A percentile compares a stretch with the other conserved stretches of the same genome.
phyloP scores from a whole-genome alignment of 768 basidiomycete species.

The Mycena latifolia region DNA sequence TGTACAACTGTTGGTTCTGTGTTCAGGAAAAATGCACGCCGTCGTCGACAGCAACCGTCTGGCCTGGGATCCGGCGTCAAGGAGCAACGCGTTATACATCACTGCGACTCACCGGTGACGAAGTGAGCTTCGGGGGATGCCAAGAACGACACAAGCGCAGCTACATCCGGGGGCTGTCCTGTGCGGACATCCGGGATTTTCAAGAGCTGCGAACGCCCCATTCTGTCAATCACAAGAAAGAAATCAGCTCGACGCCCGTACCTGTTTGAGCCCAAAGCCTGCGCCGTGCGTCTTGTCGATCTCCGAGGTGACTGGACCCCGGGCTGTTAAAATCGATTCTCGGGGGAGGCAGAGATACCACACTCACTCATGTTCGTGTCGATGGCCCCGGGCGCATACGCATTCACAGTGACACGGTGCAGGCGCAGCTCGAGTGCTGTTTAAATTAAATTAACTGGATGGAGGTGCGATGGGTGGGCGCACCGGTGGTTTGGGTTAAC shows the following conservation, averaged over 20 bases:
- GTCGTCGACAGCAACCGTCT: slow-evolving; percentile 24
- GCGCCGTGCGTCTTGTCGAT: slow-evolving; percentile 12
- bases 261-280: slow-evolving; percentile 12
- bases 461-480: neutral
- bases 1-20: neutral
- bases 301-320: neutral
- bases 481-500: slow-evolving; percentile 55
- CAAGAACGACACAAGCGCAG: slow-evolving; percentile 40
- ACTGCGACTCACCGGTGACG: slow-evolving; percentile 38
- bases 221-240: neutral
- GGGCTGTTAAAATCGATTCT: no score
- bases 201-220: neutral
- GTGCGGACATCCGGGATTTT: slow-evolving; percentile 18
- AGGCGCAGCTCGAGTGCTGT: slow-evolving; percentile 47
- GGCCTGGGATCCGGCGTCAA: slow-evolving; percentile 3
- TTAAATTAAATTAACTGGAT: neutral
- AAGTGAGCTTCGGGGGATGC: slow-evolving; percentile 42
- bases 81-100: neutral
- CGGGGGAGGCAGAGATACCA: no score
- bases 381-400: slow-evolving; percentile 53
- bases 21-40: slow-evolving; percentile 6
- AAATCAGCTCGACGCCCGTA: neutral
- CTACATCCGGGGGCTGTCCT: slow-evolving; percentile 36
- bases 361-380: slow-evolving; percentile 46
- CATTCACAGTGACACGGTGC: slow-evolving; percentile 53